Evolutionary conservation across 176 grass and related monocot species (phyloP).

Genomic region (Oropetium thomaeum): DNA sequence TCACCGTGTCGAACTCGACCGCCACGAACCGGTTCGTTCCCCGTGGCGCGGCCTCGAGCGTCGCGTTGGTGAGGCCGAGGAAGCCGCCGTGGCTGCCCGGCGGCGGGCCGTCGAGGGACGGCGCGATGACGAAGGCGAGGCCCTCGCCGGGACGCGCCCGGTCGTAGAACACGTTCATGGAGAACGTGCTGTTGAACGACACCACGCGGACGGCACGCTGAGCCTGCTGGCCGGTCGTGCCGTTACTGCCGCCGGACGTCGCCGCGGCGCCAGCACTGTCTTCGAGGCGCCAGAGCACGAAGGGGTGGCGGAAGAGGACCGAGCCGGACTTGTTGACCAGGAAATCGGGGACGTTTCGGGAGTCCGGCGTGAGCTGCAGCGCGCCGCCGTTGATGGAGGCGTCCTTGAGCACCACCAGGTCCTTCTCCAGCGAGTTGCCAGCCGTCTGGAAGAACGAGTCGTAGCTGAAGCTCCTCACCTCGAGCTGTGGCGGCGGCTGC

Average conservation of each 20-base stretch:
- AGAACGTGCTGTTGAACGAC: constrained; percentile 63
- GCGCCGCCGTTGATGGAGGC: constrained; percentile 37
- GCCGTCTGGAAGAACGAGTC: constrained; percentile 25
- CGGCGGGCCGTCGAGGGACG: constrained; percentile 5
- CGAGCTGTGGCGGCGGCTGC: background rate
- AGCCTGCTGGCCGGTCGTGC: background rate
- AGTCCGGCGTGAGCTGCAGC: constrained; percentile 58
- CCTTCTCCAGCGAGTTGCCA: background rate
- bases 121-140: constrained; percentile 23
- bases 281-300: constrained; percentile 42
- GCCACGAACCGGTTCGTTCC: constrained; percentile 36
- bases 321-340: constrained; percentile 45
- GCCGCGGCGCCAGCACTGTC: background rate
- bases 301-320: constrained; percentile 27
- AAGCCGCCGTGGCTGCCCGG: constrained; percentile 39
- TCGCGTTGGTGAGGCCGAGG: constrained; percentile 62
- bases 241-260: background rate
- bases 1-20: constrained; percentile 60
- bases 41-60: background rate
- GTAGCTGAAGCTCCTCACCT: background rate
- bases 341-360: background rate
- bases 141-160: background rate
- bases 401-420: background rate
- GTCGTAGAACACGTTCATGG: constrained; percentile 43
- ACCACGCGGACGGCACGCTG: constrained; percentile 10